phyloP scores from a whole-genome alignment of 129 eudicot species.

The Flaveria bidentis region DNA sequence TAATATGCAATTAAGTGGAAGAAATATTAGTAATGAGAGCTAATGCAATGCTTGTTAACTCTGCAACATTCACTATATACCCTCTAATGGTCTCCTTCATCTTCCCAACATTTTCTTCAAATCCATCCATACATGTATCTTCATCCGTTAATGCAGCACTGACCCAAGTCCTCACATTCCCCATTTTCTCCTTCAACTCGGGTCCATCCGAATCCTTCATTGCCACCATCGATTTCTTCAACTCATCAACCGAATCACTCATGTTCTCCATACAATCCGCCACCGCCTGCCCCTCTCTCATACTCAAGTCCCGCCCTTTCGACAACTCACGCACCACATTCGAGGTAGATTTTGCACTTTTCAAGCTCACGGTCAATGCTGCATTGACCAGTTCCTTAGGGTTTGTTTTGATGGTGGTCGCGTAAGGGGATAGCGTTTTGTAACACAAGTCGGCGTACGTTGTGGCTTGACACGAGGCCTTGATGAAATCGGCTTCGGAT shows the following conservation, averaged over 20 bases:
- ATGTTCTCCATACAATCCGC: conserved; percentile 44
- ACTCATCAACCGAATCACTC: conserved; percentile 42
- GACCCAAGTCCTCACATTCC: conserved; percentile 56
- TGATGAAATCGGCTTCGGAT: conserved; percentile 30
- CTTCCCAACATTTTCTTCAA: conserved; percentile 39
- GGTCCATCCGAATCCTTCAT: conserved; percentile 41
- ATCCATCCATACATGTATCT: conserved; percentile 56
- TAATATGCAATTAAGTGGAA: background rate
- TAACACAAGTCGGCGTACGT: conserved; percentile 35
- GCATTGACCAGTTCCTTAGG: conserved; percentile 34
- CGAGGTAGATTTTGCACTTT: conserved; percentile 31
- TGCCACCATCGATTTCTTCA: conserved; percentile 39
- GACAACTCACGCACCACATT: conserved; percentile 24
- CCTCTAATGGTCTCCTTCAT: conserved; percentile 36
- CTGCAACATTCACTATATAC: conserved; percentile 36
- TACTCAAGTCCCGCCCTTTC: conserved; percentile 33
- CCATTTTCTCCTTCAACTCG: conserved; percentile 41
- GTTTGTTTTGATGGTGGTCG: conserved; percentile 26
- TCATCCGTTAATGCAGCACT: conserved; percentile 59
- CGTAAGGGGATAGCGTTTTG: conserved; percentile 39
- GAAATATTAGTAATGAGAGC: conserved; percentile 42
- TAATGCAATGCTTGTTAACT: conserved; percentile 52
- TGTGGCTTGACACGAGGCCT: conserved; percentile 40
- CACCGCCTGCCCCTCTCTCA: conserved; percentile 36
- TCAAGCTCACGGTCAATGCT: conserved; percentile 29